These are phyloP conservation scores for Xylaria bambusicola DNA, from an alignment of 495 filamentous ascomycete genomes.

Conservation along the genomic window DNA sequence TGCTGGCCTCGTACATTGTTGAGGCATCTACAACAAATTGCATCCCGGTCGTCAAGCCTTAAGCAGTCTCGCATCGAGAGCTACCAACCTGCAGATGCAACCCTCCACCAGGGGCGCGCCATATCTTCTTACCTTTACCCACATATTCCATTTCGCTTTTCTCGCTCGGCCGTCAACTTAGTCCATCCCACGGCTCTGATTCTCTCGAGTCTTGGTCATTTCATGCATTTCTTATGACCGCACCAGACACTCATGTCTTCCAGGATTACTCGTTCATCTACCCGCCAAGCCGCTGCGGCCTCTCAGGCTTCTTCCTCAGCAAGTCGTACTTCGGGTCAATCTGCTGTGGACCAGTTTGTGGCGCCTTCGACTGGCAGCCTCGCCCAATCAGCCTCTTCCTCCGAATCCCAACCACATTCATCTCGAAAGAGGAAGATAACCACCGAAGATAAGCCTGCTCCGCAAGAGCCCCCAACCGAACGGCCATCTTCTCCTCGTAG, in stretches of 20 bases:
- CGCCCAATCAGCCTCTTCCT: conserved; percentile 42
- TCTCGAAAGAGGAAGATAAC: conserved; percentile 45
- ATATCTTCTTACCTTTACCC: conserved; percentile 6
- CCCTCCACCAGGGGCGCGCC: neutral
- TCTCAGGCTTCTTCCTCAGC: conserved; percentile 54
- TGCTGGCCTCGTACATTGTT: neutral
- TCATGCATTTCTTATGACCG: conserved; percentile 11
- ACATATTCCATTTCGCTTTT: conserved; percentile 18
- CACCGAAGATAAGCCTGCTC: conserved; percentile 29
- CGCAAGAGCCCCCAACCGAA: conserved; percentile 31
- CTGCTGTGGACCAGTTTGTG: conserved; percentile 44
- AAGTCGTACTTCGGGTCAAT: conserved; percentile 36
- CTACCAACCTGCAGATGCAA: neutral
- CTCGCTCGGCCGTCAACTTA: conserved; percentile 18
- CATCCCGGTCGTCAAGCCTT: neutral
- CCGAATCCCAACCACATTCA: conserved; percentile 27
- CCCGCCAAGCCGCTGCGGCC: conserved; percentile 77
- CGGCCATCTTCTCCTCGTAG: conserved; percentile 45
- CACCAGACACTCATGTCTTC: conserved; percentile 69
- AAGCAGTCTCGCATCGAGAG: neutral
- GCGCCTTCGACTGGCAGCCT: conserved; percentile 42
- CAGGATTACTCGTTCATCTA: conserved; percentile 80
- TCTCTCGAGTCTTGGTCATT: conserved; percentile 1
- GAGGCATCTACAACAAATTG: neutral
- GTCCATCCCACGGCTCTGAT: conserved; percentile 14